A percentile compares a stretch with the other conserved stretches of the same genome.
Evolutionary conservation across 495 filamentous ascomycete genomes (phyloP).

Genomic region (Apodospora peruviana): DNA sequence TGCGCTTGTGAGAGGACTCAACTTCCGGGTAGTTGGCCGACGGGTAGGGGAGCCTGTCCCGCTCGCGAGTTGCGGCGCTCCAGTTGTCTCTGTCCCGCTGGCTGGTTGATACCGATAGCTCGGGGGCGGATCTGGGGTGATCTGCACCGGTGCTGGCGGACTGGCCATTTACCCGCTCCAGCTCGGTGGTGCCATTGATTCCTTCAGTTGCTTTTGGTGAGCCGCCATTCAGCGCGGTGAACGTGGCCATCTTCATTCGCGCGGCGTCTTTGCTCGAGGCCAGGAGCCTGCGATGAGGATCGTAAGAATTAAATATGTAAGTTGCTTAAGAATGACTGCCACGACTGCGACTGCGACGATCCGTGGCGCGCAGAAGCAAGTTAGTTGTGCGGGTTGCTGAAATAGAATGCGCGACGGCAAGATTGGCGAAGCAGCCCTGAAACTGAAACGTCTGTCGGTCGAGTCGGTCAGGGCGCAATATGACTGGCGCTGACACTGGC

Average conservation of each 20-base stretch:
- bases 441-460: background rate
- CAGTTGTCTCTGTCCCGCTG: conserved; percentile 28
- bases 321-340: no score
- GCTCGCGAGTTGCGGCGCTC: conserved; percentile 29
- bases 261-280: conserved; percentile 7
- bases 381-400: no score
- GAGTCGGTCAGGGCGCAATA: background rate
- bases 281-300: background rate
- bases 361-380: background rate
- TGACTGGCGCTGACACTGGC: no score
- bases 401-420: background rate
- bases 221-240: conserved; percentile 44
- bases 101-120: conserved; percentile 18
- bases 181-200: conserved; percentile 20
- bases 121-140: conserved; percentile 27
- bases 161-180: conserved; percentile 20
- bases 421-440: background rate
- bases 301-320: background rate
- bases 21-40: conserved; percentile 30
- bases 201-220: conserved; percentile 35
- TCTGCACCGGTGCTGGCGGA: conserved; percentile 5
- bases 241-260: conserved; percentile 38
- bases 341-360: no score
- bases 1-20: conserved; percentile 48
- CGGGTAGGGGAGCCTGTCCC: conserved; percentile 31